These are phyloP conservation scores for Ogataea hybrid DNA, from an alignment of 1,139 yeast species.

Conservation along the genomic window DNA sequence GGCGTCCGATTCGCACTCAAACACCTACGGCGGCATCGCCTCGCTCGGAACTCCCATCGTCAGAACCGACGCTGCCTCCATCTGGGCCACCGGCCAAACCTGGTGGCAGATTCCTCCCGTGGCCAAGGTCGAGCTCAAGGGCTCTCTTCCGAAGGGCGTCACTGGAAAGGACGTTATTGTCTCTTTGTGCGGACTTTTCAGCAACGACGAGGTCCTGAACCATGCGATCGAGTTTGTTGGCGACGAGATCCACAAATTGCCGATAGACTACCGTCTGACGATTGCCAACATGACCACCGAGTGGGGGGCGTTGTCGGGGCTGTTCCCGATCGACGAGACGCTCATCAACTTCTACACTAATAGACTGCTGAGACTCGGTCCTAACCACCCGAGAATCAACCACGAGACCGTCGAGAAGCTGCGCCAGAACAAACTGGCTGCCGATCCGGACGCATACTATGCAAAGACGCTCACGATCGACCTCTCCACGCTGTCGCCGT, in stretches of 20 bases:
- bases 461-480: conserved; percentile 87
- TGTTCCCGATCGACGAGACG: conserved; percentile 88
- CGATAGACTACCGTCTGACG: conserved; percentile 90
- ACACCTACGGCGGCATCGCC: conserved; percentile 97
- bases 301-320: conserved; percentile 98
- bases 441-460: conserved; percentile 79
- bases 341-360: conserved; percentile 74
- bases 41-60: conserved; percentile 96
- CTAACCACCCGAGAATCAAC: conserved; percentile 81
- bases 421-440: conserved; percentile 38
- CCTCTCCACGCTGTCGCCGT: conserved; percentile 82
- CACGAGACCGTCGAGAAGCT: conserved; percentile 52
- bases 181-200: conserved; percentile 91
- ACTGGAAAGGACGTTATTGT: conserved; percentile 97
- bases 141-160: conserved; percentile 79
- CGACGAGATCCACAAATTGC: conserved; percentile 68
- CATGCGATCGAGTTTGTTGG: conserved; percentile 98
- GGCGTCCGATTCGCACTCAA: conserved; percentile 97
- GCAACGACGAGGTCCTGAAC: conserved; percentile 93
- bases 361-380: conserved; percentile 64
- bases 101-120: conserved; percentile 99
- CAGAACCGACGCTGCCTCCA: conserved; percentile 97
- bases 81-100: conserved; percentile 99
- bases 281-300: conserved; percentile 99
- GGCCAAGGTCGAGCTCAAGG: conserved; percentile 85